Evolutionary conservation across 2,329 filamentous ascomycete genomes (phyloP), one percentile per base, ranked within the genome.

Genomic region (Corynespora cassiicola): DNA sequence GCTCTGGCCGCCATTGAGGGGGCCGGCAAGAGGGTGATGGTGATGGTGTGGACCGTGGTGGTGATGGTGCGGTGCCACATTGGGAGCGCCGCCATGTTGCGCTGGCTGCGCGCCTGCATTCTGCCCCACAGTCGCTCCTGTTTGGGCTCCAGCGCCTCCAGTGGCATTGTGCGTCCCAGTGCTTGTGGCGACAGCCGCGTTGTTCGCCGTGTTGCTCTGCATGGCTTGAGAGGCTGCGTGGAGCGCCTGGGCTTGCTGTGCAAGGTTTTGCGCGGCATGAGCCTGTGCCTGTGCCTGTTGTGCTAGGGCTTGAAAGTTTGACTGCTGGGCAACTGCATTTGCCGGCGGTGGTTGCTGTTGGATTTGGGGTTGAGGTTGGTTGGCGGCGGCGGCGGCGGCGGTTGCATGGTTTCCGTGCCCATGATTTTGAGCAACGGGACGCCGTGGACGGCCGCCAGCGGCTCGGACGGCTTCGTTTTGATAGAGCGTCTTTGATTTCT

Each of bases 401-500:
- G 53, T 45, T 19, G 54, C 52, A 11, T 46, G 39, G 29, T 54
- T 47, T 11, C 39, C 42, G 31, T 53, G 52, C 23, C 45, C 35
- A 17, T 56, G 53, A n/a, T 45, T 40, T 21, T 42, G 50, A 21
- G 45, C 34, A 12, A 50, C 61, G 3, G 62, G 52, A 16, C 58
- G 50, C 18, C 55, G 68, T 25, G 58, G 66, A 25, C 56, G 66
- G 15, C 72, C 72, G 12, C 76, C 75, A 42, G 77, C 76, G 20
- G 69, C 71, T 34, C 63, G 55, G 20, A 73, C 65, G 2, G 84
- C 86, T 42, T 88, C 85, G 60, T 88, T 86, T 63, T 95, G 89
- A 24, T 84, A 79, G 7, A 95, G 75, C 28, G 82, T 81, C 50
- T 92, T 88, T 21, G 84, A 83, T 36, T 85, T 82, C 52, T 85